phyloP scores from a whole-genome alignment of 192 early-diverging fungal species.

The Gigaspora rosea region DNA sequence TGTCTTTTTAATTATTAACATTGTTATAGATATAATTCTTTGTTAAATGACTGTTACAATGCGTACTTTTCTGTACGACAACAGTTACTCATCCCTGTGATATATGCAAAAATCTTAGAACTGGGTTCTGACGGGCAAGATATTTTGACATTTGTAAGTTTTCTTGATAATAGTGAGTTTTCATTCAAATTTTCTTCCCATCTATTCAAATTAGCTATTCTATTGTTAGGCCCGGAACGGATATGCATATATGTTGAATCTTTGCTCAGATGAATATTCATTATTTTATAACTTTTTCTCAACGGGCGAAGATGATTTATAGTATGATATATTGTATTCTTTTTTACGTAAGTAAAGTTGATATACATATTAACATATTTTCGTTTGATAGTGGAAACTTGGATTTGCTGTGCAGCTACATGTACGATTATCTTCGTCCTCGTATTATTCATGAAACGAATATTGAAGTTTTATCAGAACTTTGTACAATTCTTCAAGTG shows the following conservation, averaged over 20 bases:
- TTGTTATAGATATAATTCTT: conserved; percentile 57
- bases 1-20: conserved; percentile 2
- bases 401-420: conserved; percentile 68
- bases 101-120: conserved; percentile 62
- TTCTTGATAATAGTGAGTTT: neutral
- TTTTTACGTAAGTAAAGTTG: neutral
- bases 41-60: conserved; percentile 74
- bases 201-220: neutral
- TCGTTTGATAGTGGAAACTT: conserved; percentile 61
- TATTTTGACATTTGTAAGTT: conserved; percentile 58
- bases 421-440: conserved; percentile 87
- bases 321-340: conserved; percentile 52
- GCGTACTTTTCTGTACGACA: conserved; percentile 77
- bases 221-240: conserved; percentile 65
- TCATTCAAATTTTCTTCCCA: neutral
- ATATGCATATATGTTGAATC: conserved; percentile 80
- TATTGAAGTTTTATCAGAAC: conserved; percentile 79
- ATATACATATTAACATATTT: neutral
- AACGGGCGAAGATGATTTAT: conserved; percentile 69
- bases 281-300: conserved; percentile 83
- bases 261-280: conserved; percentile 82
- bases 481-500: conserved; percentile 73
- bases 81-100: conserved; percentile 65
- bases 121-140: conserved; percentile 54
- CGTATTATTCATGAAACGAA: conserved; percentile 83